Conservation (phyloP, 352 stramenopile genomes). For the Pythium brassicae region DNA sequence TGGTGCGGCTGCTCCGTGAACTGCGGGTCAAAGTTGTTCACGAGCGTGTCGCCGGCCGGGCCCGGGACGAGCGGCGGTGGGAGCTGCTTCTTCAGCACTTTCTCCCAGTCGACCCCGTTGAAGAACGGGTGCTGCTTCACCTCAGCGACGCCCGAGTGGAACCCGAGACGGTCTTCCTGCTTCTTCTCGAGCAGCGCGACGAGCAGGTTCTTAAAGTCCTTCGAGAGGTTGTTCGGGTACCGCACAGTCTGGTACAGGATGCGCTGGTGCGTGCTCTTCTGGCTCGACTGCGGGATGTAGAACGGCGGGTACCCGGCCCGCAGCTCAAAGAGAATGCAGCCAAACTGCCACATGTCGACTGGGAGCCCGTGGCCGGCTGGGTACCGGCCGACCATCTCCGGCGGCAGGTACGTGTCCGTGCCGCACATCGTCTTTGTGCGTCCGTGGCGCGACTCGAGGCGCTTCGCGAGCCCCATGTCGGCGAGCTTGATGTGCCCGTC, state of each 20-base stretch:
- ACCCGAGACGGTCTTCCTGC: slow-evolving; percentile 73
- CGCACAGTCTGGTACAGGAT: slow-evolving; percentile 85
- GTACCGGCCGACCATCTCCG: slow-evolving; percentile 84
- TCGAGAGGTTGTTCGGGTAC: slow-evolving; percentile 82
- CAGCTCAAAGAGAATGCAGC: slow-evolving; percentile 93
- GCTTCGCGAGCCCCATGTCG: slow-evolving; percentile 90
- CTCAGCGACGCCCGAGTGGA: slow-evolving; percentile 46
- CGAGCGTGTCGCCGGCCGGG: slow-evolving; percentile 57
- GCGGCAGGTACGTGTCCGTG: slow-evolving; percentile 87
- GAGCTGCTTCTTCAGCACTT: slow-evolving; percentile 60
- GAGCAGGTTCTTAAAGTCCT: slow-evolving; percentile 71
- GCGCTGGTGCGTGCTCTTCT: slow-evolving; percentile 87
- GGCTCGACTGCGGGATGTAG: slow-evolving; percentile 87
- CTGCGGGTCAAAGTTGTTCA: slow-evolving; percentile 85
- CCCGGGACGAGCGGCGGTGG: slow-evolving; percentile 59
- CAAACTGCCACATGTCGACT: slow-evolving; percentile 94
- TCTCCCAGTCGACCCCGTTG: slow-evolving; percentile 68
- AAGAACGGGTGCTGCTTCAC: slow-evolving; percentile 80
- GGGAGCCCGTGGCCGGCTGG: slow-evolving; percentile 76
- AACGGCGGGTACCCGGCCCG: slow-evolving; percentile 89
- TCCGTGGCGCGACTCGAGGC: slow-evolving; percentile 58
- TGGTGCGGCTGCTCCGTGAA: slow-evolving; percentile 82
- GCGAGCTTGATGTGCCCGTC: slow-evolving; percentile 90
- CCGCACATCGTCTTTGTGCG: slow-evolving; percentile 89
- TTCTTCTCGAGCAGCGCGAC: slow-evolving; percentile 75